Conservation (phyloP, 2,329 filamentous ascomycete species). For the Lizonia empirigonia region DNA sequence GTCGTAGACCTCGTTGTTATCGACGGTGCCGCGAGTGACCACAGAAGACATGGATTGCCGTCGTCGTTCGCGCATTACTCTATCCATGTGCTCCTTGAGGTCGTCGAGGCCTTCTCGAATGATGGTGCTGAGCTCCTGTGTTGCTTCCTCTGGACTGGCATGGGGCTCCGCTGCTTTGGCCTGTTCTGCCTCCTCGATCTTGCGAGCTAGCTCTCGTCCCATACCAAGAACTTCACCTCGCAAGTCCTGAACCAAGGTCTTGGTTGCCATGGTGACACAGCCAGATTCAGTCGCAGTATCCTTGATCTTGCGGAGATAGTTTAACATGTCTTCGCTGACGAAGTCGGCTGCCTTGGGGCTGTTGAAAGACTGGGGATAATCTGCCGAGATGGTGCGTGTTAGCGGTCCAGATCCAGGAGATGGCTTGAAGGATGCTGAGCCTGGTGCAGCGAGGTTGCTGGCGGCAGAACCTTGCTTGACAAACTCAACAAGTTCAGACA, state of each 20-base stretch:
- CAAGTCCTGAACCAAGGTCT: constrained; percentile 85
- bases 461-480: constrained; percentile 59
- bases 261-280: constrained; percentile 88
- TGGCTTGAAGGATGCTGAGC: constrained; percentile 35
- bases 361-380: constrained; percentile 46
- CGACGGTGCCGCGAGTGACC: constrained; percentile 67
- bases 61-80: constrained; percentile 75
- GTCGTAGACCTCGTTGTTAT: constrained; percentile 85
- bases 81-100: constrained; percentile 82
- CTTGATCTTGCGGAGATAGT: constrained; percentile 84
- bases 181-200: constrained; percentile 73
- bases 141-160: constrained; percentile 50
- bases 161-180: constrained; percentile 50
- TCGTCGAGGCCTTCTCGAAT: constrained; percentile 81
- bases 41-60: constrained; percentile 68
- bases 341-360: constrained; percentile 60
- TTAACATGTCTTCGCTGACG: constrained; percentile 76
- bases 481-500: constrained; percentile 60
- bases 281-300: constrained; percentile 88
- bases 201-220: constrained; percentile 86
- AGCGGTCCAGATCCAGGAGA: constrained; percentile 41
- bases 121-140: constrained; percentile 75
- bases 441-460: constrained; percentile 52
- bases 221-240: constrained; percentile 92
- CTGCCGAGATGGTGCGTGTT: constrained; percentile 41